Percentiles rank a stretch among this genome's conserved stretches.
Evolutionary conservation across 1,284 basidiomycete genomes (phyloP).

Genomic region (Trametes hirsuta): DNA sequence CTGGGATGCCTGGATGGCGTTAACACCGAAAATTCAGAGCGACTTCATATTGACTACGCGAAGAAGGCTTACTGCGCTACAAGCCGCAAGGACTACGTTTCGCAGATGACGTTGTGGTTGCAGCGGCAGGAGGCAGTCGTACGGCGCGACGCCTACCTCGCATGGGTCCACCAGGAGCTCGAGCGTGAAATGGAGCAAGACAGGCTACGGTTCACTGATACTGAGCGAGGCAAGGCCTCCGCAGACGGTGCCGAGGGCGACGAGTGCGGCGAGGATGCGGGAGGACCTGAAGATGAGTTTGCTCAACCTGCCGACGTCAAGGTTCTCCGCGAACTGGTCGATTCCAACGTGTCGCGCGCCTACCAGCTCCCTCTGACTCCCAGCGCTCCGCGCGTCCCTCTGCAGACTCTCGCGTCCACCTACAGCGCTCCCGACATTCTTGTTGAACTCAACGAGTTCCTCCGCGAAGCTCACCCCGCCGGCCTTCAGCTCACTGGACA

Average conservation of each 20-base stretch:
- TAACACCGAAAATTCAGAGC: constrained; percentile 35
- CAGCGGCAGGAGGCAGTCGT: constrained; percentile 17
- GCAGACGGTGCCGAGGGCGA: background rate
- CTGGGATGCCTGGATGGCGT: constrained; percentile 24
- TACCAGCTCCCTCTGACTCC: constrained; percentile 2
- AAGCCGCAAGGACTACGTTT: too few species aligned
- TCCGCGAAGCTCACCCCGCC: background rate
- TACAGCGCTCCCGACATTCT: background rate
- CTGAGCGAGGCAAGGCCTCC: background rate
- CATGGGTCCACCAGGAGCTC: background rate
- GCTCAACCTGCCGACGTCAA: background rate
- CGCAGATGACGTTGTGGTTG: constrained; percentile 25
- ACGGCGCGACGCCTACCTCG: background rate
- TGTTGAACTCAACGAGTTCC: background rate
- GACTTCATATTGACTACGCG: too few species aligned
- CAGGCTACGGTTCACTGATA: background rate
- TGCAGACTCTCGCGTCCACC: background rate
- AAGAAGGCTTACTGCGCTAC: too few species aligned
- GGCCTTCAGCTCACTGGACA: background rate
- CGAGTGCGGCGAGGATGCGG: background rate
- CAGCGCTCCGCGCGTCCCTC: background rate
- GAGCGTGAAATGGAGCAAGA: background rate
- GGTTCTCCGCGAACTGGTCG: constrained; percentile 2
- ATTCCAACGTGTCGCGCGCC: constrained; percentile 9
- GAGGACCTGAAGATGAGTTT: background rate